Base-by-base conservation (phyloP, 257 asterid species). In the Ballota nigra region DNA sequence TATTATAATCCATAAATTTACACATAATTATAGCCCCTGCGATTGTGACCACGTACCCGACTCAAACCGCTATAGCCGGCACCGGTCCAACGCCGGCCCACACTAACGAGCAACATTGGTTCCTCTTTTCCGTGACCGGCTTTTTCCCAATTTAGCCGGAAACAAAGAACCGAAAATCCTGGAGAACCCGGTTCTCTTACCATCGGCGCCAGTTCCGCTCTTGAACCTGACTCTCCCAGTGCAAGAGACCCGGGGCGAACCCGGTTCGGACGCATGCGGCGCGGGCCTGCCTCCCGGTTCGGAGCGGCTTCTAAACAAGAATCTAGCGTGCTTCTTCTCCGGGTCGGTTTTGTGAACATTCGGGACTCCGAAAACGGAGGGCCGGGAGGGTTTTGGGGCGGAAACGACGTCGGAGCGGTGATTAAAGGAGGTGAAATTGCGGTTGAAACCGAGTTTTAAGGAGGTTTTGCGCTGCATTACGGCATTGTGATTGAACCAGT, bases 401-500 rank as follows among this genome's bases (percentile, higher is more conserved):
- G 40, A 65, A 31, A 8, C 60, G 79, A 3, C 43, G 55, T 73
- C 66, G 43, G 80, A 66, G 15, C 74, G 79, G 20, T 73, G 79
- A 13, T 85, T 72, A 34, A 75, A 75, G 1, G 86, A 77, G 55
- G 66, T 75, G 60, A 73, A 74, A 8, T 78, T 56, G 1, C 75
- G 81, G 33, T 75, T 78, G 66, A 62, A 75, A 13, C 85, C 83
- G 28, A 86, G 70, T 18, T 88, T 88, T 65, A 68, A 66, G 2
- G 96, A 88, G 49, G 78, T 68, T 63, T 83, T 86, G 34, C 92
- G 86, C 73, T 88, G 84, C 82, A 86, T 82, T 33, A 81, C 70
- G 11, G 92, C 92, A 62, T 86, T 79, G 36, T 79, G 80, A 11
- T 81, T 73, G 41, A 80, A 74, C 96, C 96, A 88, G 47, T 85